These are phyloP conservation scores for Boletus subcaerulescens DNA, from an alignment of 768 basidiomycete species.

Conservation along the genomic window DNA sequence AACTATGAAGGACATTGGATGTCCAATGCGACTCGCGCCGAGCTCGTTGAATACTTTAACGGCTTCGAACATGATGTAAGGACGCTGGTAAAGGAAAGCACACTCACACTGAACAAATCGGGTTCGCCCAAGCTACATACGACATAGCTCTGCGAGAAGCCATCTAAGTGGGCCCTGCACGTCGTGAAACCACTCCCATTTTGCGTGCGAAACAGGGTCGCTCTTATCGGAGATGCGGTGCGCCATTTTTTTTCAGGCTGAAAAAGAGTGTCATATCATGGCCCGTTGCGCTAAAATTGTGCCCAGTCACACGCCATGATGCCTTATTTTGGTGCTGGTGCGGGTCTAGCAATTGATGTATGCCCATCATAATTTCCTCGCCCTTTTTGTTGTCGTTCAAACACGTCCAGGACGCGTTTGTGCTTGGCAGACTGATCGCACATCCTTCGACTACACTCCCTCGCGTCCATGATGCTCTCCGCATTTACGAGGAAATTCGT, in stretches of 20 bases:
- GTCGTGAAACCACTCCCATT: slow-evolving; percentile 39
- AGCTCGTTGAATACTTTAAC: slow-evolving; percentile 30
- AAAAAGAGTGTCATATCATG: not conserved
- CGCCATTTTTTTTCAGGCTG: slow-evolving; percentile 3
- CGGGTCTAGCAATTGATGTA: slow-evolving; percentile 27
- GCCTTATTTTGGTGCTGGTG: slow-evolving; percentile 24
- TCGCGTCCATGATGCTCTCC: slow-evolving; percentile 3
- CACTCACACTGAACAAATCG: not conserved
- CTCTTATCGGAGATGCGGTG: slow-evolving; percentile 51
- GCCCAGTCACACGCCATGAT: slow-evolving; percentile 26
- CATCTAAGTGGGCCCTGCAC: slow-evolving; percentile 45
- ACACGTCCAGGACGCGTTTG: slow-evolving; percentile 11
- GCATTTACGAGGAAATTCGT: slow-evolving; percentile 6
- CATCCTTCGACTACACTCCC: slow-evolving; percentile 11
- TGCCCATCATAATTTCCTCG: not conserved
- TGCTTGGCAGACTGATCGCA: slow-evolving; percentile 20
- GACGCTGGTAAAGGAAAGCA: slow-evolving; percentile 28
- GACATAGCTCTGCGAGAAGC: slow-evolving; percentile 34
- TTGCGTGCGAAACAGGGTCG: slow-evolving; percentile 39
- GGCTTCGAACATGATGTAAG: slow-evolving; percentile 39
- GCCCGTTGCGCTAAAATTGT: not conserved
- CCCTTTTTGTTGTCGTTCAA: not conserved
- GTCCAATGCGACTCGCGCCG: slow-evolving; percentile 29
- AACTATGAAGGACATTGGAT: slow-evolving; percentile 34
- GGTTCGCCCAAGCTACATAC: not conserved